Percentiles rank a stretch among this genome's conserved stretches.
phyloP scores from a whole-genome alignment of 352 stramenopile genomes.

The Pythium folliculosum region DNA sequence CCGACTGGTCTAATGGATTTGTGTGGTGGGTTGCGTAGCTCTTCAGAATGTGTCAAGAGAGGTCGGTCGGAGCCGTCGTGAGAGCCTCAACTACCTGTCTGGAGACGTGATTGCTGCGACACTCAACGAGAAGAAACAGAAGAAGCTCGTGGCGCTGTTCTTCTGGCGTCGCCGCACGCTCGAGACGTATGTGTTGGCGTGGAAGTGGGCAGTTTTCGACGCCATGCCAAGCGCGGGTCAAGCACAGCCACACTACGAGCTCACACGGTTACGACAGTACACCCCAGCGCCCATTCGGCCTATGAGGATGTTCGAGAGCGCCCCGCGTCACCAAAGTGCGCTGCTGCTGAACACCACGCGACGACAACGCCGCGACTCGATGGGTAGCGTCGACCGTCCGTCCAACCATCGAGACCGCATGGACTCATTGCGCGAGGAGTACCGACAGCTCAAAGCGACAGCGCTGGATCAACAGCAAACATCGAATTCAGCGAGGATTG shows the following conservation, averaged over 20 bases:
- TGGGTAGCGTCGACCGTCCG: background rate
- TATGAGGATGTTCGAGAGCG: background rate
- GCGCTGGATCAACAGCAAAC: background rate
- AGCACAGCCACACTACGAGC: background rate
- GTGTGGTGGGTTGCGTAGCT: background rate
- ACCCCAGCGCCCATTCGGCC: background rate
- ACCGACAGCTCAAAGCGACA: conserved; percentile 19
- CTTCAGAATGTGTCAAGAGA: conserved; percentile 6
- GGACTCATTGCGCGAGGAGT: conserved; percentile 23
- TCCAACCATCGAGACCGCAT: conserved; percentile 13
- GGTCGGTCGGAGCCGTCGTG: background rate
- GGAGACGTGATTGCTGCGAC: background rate
- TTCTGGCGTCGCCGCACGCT: conserved; percentile 26
- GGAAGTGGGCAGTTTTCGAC: conserved; percentile 19
- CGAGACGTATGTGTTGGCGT: conserved; percentile 23
- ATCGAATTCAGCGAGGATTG: background rate
- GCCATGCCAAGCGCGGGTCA: background rate
- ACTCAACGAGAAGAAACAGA: conserved; percentile 26
- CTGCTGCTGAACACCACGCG: conserved; percentile 10
- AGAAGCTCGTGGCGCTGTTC: conserved; percentile 29
- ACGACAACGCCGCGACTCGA: background rate
- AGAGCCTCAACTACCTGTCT: background rate
- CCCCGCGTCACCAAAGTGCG: background rate
- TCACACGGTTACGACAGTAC: conserved; percentile 11
- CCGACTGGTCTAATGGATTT: background rate